Percentiles rank a stretch among this genome's conserved stretches.
Conservation (phyloP, 2,329 filamentous ascomycete species). For the Endoconidiophora laricicola region DNA sequence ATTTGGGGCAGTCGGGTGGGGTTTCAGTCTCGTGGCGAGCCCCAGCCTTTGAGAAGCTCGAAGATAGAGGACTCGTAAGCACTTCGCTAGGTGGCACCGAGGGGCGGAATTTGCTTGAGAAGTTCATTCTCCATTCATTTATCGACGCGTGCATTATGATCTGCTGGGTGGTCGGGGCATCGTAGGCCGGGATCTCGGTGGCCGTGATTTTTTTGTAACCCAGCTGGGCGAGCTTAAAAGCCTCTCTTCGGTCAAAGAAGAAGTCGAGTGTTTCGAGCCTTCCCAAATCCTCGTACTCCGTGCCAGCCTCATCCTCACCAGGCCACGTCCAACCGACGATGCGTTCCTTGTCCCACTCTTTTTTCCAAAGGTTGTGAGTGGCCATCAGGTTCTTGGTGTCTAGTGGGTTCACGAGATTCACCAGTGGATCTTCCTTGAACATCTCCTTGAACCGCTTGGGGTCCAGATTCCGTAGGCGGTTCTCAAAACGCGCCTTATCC, state of each 20-base stretch:
- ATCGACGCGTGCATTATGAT: too few species aligned
- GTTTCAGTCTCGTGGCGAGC: too few species aligned
- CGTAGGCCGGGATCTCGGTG: too few species aligned
- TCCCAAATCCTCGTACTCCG: not conserved
- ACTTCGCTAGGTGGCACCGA: not conserved
- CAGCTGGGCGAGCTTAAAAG: not conserved
- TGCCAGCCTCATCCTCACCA: not conserved
- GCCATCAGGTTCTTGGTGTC: too few species aligned
- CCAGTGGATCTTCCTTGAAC: too few species aligned
- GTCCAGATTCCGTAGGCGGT: not conserved
- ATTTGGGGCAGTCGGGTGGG: too few species aligned
- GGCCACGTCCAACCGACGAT: slow-evolving; percentile 11
- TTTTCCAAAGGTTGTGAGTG: too few species aligned
- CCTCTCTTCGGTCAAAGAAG: slow-evolving; percentile 4
- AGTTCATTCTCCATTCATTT: too few species aligned
- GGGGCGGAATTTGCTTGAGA: too few species aligned
- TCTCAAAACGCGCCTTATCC: slow-evolving; percentile 4
- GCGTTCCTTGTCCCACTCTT: not conserved
- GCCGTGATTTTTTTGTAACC: not conserved
- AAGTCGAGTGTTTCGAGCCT: not conserved
- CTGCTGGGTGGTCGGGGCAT: too few species aligned
- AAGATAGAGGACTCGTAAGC: not conserved
- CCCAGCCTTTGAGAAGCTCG: not conserved
- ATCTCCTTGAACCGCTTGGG: too few species aligned
- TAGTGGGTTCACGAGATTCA: too few species aligned